phyloP scores from a whole-genome alignment of 257 asterid genomes.

The Mentha longifolia region DNA sequence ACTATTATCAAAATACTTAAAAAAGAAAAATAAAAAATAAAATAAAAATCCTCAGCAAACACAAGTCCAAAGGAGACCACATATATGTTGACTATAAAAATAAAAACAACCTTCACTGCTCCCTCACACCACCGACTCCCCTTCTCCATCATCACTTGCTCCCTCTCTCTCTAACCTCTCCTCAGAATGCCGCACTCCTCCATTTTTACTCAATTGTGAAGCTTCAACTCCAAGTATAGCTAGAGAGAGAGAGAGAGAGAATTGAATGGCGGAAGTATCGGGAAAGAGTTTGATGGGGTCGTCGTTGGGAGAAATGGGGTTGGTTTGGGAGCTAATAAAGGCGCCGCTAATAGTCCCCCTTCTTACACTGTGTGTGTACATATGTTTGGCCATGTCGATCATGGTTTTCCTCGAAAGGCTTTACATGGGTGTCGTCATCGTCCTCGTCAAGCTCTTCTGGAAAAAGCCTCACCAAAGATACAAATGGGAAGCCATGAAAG shows the following conservation, averaged over 20 bases:
- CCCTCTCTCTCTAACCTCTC: constrained; percentile 35
- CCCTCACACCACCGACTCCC: constrained; percentile 41
- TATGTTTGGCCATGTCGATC: constrained; percentile 79
- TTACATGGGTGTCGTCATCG: constrained; percentile 87
- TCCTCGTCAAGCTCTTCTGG: constrained; percentile 80
- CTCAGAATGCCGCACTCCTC: constrained; percentile 55
- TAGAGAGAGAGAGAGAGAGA: background rate
- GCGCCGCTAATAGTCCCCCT: constrained; percentile 81
- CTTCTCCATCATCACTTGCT: constrained; percentile 50
- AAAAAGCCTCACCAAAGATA: constrained; percentile 82
- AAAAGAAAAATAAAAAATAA: background rate
- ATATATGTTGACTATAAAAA: constrained; percentile 47
- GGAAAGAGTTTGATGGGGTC: constrained; percentile 50
- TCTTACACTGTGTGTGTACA: constrained; percentile 59
- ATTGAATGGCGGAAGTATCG: constrained; percentile 64
- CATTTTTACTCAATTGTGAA: background rate
- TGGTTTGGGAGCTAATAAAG: constrained; percentile 83
- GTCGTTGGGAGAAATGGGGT: constrained; percentile 61
- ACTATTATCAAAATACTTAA: background rate
- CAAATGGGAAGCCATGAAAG: constrained; percentile 75
- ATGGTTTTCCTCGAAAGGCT: constrained; percentile 93
- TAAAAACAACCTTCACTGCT: constrained; percentile 48
- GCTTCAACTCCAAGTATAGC: too few relatives aligned
- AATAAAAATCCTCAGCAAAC: background rate
- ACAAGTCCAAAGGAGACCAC: constrained; percentile 41